Percentiles rank a stretch among this genome's conserved stretches.
These are phyloP conservation scores for Vachellia collinsii DNA, from an alignment of 306 rosid genomes.

Conservation along the genomic window DNA sequence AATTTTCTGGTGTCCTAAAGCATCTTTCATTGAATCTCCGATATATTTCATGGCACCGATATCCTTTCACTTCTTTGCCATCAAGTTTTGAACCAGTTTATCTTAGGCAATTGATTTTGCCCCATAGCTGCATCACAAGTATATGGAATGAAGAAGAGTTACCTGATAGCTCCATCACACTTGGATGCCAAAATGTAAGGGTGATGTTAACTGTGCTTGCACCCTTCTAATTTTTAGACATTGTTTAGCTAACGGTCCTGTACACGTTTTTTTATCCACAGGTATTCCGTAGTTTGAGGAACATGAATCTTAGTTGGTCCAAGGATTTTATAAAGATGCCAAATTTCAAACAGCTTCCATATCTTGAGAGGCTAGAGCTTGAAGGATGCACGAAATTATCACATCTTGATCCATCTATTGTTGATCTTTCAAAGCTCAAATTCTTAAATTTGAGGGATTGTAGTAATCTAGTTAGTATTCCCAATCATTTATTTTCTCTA, in stretches of 20 bases:
- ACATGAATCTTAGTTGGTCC: background rate
- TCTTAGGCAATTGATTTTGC: background rate
- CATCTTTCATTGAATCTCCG: rapidly evolving
- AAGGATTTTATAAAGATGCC: background rate
- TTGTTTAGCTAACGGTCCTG: background rate
- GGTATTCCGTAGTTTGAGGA: background rate
- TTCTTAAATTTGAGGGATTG: background rate
- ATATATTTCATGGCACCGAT: background rate
- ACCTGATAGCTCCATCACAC: no score
- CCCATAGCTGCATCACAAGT: background rate
- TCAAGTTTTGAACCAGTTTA: background rate
- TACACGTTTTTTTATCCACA: background rate
- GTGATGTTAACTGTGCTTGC: background rate
- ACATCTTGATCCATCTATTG: background rate
- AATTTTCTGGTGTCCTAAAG: background rate
- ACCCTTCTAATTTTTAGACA: no score
- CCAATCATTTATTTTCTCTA: background rate
- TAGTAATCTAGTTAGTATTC: background rate
- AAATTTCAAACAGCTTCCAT: background rate
- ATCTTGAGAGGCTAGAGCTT: background rate
- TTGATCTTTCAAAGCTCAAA: background rate
- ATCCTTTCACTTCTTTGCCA: background rate
- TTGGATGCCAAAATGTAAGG: no score
- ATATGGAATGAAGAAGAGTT: background rate
- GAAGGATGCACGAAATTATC: background rate